These are phyloP conservation scores for Tetrahymena malaccensis DNA, from an alignment of 73 alveolate species.

Conservation along the genomic window DNA sequence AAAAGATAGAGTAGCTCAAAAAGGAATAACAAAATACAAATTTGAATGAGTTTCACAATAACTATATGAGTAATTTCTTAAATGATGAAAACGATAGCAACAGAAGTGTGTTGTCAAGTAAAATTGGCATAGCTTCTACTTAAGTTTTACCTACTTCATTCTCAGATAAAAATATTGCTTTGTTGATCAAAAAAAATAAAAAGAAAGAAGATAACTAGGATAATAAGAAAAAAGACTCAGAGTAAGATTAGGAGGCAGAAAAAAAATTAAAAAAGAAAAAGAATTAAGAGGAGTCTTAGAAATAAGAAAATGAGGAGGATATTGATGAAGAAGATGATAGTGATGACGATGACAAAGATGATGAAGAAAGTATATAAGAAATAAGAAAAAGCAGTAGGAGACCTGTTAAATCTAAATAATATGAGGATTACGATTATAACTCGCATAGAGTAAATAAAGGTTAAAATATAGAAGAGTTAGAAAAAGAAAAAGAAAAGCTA, in stretches of 20 bases:
- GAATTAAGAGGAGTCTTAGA: not conserved
- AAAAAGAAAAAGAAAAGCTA: not conserved
- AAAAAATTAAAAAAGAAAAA: not conserved
- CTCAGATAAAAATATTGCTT: not conserved
- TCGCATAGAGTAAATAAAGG: not conserved
- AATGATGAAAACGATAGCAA: not conserved
- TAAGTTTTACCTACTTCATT: not conserved
- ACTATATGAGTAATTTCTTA: not conserved
- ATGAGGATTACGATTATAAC: not conserved
- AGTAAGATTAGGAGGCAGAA: not conserved
- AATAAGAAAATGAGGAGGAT: not conserved
- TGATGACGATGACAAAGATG: not conserved
- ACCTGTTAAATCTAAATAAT: not conserved
- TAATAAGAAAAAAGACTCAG: not conserved
- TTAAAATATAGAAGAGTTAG: not conserved
- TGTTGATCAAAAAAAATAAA: not conserved
- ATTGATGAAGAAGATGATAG: not conserved
- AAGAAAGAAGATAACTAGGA: not conserved
- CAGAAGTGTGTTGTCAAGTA: not conserved
- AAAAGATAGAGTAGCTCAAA: not conserved
- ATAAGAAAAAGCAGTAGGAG: not conserved
- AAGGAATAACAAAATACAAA: not conserved
- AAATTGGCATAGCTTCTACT: not conserved
- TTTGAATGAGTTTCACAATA: not conserved
- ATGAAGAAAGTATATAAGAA: not conserved